Evolutionary conservation across 2,329 filamentous ascomycete genomes (phyloP).

Genomic region (Alternaria triticina): DNA sequence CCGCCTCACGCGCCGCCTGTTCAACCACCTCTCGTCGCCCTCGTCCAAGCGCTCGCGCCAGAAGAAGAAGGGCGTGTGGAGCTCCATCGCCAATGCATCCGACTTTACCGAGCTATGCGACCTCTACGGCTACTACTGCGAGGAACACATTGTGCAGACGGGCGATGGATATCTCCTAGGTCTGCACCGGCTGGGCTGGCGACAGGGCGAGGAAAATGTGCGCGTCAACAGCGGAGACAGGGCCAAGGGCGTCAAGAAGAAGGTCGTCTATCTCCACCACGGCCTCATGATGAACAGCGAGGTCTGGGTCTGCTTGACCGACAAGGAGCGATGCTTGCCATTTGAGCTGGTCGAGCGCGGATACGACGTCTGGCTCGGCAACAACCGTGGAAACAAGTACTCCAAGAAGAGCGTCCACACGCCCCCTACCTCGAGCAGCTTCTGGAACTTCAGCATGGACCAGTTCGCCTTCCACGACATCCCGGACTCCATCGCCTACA

Average conservation of each 20-base stretch:
- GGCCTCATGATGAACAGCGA: constrained; percentile 98
- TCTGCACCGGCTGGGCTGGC: constrained; percentile 84
- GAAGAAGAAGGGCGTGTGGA: constrained; percentile 74
- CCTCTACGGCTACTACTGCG: constrained; percentile 88
- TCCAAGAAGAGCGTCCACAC: constrained; percentile 87
- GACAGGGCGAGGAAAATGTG: constrained; percentile 78
- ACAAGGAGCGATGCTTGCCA: constrained; percentile 82
- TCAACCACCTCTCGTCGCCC: constrained; percentile 77
- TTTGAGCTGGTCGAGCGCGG: constrained; percentile 89
- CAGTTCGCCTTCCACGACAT: constrained; percentile 98
- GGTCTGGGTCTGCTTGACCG: constrained; percentile 94
- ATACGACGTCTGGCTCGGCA: constrained; percentile 97
- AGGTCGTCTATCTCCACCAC: constrained; percentile 92
- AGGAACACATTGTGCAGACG: constrained; percentile 96
- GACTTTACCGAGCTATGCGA: constrained; percentile 96
- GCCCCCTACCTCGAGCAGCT: constrained; percentile 75
- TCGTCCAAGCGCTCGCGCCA: constrained; percentile 71
- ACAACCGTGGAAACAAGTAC: constrained; percentile 99
- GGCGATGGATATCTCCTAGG: constrained; percentile 92
- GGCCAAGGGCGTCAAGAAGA: constrained; percentile 68
- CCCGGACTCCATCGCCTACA: constrained; percentile 90
- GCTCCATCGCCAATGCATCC: constrained; percentile 80
- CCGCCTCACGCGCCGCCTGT: constrained; percentile 78
- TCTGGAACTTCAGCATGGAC: constrained; percentile 99
- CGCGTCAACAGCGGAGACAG: constrained; percentile 75